phyloP scores from a whole-genome alignment of 164 flowering plant genomes.

The Vitis vinifera region ASM3070453v1 NC_081806.1:6299501-6300000 shows the following conservation, averaged over 20 bases:
- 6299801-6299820: not conserved
- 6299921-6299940: no score
- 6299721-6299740: not conserved
- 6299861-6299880: no score
- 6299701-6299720: no score
- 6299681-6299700: not conserved
- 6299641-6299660: not conserved
- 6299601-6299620: no score
- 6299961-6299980: no score
- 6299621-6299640: not conserved
- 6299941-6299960: no score
- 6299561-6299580: not conserved
- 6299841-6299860: not conserved
- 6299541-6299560: not conserved
- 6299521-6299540: conserved; percentile 32
- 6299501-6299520: conserved; percentile 28
- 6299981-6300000: no score
- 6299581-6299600: not conserved
- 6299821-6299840: not conserved
- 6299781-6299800: not conserved
- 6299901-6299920: no score
- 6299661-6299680: not conserved
- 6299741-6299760: not conserved
- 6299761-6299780: not conserved
- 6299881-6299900: no score